Conservation (phyloP, 768 basidiomycete species). For the Tulasnella sp. region DNA sequence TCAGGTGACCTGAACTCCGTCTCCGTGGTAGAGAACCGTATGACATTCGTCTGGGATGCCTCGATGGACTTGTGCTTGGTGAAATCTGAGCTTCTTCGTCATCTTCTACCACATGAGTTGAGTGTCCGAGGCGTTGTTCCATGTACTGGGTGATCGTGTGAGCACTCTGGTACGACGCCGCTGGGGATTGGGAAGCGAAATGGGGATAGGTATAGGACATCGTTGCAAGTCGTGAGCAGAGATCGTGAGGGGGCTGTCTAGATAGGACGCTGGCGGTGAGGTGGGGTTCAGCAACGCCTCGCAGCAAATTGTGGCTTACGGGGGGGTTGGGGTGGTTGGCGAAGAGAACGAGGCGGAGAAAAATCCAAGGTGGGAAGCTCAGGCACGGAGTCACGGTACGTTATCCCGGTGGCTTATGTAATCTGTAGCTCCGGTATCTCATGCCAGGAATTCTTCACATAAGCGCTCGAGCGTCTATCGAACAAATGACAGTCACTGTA, state of each 20-base stretch:
- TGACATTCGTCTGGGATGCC: neutral
- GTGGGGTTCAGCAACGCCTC: neutral
- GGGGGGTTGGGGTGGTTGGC: neutral
- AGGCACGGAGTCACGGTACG: neutral
- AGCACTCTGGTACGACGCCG: conserved; percentile 21
- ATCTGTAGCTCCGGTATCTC: neutral
- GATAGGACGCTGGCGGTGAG: neutral
- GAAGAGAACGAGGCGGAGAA: neutral
- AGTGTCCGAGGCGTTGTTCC: conserved; percentile 10
- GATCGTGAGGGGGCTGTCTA: neutral
- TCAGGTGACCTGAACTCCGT: neutral
- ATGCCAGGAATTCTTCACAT: neutral
- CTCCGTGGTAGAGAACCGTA: neutral
- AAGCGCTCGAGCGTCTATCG: neutral
- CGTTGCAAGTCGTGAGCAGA: neutral
- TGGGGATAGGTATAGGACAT: conserved; percentile 28
- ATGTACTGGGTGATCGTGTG: conserved; percentile 24
- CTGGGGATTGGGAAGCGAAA: conserved; percentile 27
- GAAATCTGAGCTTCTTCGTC: conserved; percentile 21
- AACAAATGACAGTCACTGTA: neutral
- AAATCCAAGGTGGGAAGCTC: neutral
- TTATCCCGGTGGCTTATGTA: neutral
- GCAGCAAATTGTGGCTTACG: neutral
- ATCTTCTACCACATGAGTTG: neutral
- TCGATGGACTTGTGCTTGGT: neutral